These are phyloP conservation scores for Axilococcus clingmanii DNA, from an alignment of 139 green algal genomes.

Conservation along the genomic window DNA sequence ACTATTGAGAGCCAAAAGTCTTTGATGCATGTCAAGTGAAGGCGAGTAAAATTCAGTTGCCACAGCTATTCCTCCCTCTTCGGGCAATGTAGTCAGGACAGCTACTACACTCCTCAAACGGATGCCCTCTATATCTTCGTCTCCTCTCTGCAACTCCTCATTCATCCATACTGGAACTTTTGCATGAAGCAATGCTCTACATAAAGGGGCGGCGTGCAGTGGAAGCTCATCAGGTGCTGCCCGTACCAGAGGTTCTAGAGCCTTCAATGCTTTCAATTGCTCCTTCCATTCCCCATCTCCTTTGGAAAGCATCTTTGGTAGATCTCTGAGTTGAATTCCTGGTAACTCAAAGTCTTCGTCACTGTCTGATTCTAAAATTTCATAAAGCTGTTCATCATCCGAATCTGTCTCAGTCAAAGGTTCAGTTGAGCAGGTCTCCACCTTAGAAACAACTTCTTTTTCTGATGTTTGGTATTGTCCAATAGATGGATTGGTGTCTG, in stretches of 20 bases:
- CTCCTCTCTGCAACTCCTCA: slow-evolving; percentile 9
- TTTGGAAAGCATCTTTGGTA: slow-evolving; percentile 42
- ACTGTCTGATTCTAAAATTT: slow-evolving; percentile 26
- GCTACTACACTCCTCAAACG: slow-evolving; percentile 39
- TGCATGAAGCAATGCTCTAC: slow-evolving; percentile 51
- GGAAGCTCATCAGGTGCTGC: slow-evolving; percentile 62
- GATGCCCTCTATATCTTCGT: slow-evolving; percentile 8
- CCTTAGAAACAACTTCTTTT: not conserved
- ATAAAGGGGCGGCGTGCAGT: slow-evolving; percentile 46
- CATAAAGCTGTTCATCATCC: slow-evolving; percentile 25
- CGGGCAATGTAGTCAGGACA: slow-evolving; percentile 31
- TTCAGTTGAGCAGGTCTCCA: not conserved
- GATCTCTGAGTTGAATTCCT: slow-evolving; percentile 23
- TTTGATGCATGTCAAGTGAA: slow-evolving; percentile 54
- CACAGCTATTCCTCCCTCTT: slow-evolving; percentile 35
- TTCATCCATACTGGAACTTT: slow-evolving; percentile 51
- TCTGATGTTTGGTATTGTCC: not conserved
- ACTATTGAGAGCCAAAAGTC: slow-evolving; percentile 53
- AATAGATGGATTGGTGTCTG: not conserved
- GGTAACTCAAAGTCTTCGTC: slow-evolving; percentile 4
- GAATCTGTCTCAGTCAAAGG: slow-evolving; percentile 22
- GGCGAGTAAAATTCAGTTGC: slow-evolving; percentile 57
- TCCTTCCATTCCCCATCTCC: slow-evolving; percentile 40
- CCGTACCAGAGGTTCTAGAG: slow-evolving; percentile 44
- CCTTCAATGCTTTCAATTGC: slow-evolving; percentile 39